Evolutionary conservation across 2,329 filamentous ascomycete genomes (phyloP), one percentile per base, ranked within the genome.

Genomic region (Cordyceps fumosorosea): DNA sequence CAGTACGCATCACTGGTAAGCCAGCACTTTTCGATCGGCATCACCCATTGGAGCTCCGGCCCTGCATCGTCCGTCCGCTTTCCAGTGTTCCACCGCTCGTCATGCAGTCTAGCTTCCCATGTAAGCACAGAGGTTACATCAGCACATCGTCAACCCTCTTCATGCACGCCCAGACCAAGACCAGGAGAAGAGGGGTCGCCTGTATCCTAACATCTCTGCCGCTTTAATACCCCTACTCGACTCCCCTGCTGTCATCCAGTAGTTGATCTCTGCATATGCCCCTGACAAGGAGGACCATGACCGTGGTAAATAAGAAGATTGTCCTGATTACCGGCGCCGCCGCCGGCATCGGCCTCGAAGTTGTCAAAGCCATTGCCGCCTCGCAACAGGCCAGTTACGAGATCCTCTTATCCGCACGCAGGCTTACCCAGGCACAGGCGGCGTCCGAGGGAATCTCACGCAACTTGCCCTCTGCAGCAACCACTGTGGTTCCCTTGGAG

Each of bases 331-430:
- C 85, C 2, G 85, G 85, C 42, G 84, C 77, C 64, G 87, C 86
- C 66, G 85, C 80, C 0, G 85, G 85, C 18, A 78, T 89, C 22
- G 86, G 86, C 3, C 81, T 79, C 44, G 80, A 88, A 65, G 78
- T 76, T 8, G 79, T 86, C 56, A 84, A 81, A 64, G 79, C 82
- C 1, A 73, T 88, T 0, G 73, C 77, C 51, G 65, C 72, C 12
- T 83, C 84, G 0, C 34, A 69, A 0, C 73, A 72, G 10, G n/a
- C 78, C 2, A 26, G 45, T 20, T 87, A 87, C 69, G 75, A 79
- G 10, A 77, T 89, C 62, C 68, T 87, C 26, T 68, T 89, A 4
- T 84, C 84, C 37, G 78, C 77, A 45, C 80, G 85, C 2, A 77
- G 74, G 1, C 26, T 80, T 0, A 72, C 75, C 3, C 86, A 85